Base-by-base conservation (phyloP, 495 filamentous ascomycete genomes). In the Neurospora terricola region DNA sequence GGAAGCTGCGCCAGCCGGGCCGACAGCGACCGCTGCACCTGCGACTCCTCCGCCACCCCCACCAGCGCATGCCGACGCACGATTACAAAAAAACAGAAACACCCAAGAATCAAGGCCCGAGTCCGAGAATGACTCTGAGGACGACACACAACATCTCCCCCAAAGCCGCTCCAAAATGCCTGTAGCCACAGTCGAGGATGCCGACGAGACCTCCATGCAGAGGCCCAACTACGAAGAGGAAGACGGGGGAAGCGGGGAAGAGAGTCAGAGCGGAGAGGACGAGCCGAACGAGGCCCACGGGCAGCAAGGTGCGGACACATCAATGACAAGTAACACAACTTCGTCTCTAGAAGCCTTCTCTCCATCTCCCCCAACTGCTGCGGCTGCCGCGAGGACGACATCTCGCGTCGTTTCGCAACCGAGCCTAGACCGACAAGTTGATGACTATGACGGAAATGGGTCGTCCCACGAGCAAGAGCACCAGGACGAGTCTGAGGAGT, bases 331-430 rank as follows among this genome's bases (percentile, higher is more conserved):
- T 9, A 76, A 76, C 36, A 78, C 80, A n/a, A 89, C 88, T 1
- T 88, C 88, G 14, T 85, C 86, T 4, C 78, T 91, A 3, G 90
- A 92, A 76, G 86, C 83, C 10, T 81, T 90, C 69, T 85, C 54
- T 66, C 54, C 85, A 9, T 92, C 91, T 5, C 92, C 91, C 8
- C 91, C 92, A 16, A 88, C 89, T 0, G 87, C 88, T 10, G 90
- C 89, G 3, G 90, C 89, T 1, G 86, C 88, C 12, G 87, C 87
- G 39, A 84, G 91, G 73, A 87, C 85, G 2, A 78, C 87, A 1
- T 88, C 88, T 8, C 82, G 87, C 38, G 85, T 82, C 42, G 75
- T 87, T 38, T 87, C 87, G 1, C 82, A 79, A 75, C 80, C 82
- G 48, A 86, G 82, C n/a, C 76, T 76, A 69, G 38, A 66, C 18